Percentiles rank a stretch among this genome's conserved stretches.
Evolutionary conservation across 179 eudicot genomes (phyloP).

Genomic region (Corrigiola litoralis): DNA sequence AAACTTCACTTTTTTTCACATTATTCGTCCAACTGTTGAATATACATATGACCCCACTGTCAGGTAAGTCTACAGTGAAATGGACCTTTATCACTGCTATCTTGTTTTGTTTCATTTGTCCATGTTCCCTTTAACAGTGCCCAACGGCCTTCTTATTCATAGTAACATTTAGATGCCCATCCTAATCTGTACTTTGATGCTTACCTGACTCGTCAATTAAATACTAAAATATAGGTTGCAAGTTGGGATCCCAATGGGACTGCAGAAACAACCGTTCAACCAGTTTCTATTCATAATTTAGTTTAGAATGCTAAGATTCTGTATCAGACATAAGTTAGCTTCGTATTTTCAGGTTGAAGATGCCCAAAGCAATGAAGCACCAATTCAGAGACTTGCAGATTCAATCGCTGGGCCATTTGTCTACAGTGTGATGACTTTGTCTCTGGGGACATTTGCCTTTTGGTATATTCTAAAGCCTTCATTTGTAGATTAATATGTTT

Average conservation of each 20-base stretch:
- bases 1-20: background rate
- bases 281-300: background rate
- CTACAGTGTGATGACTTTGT: constrained; percentile 77
- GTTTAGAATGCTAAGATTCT: background rate
- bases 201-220: no score
- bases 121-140: background rate
- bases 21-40: background rate
- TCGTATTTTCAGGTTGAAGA: constrained; percentile 74
- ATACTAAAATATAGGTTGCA: no score
- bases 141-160: background rate
- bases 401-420: constrained; percentile 96
- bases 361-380: constrained; percentile 98
- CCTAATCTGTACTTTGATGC: background rate
- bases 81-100: background rate
- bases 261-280: no score
- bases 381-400: constrained; percentile 97
- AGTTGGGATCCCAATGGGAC: no score
- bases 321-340: background rate
- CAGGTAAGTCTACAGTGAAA: background rate
- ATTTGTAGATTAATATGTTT: background rate
- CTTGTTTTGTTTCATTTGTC: background rate
- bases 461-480: constrained; percentile 48
- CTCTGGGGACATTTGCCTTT: constrained; percentile 83
- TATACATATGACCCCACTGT: no score
- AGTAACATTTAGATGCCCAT: background rate